Base-by-base conservation (phyloP, 495 filamentous ascomycete species). In the Hypoxylon perforatum region DNA sequence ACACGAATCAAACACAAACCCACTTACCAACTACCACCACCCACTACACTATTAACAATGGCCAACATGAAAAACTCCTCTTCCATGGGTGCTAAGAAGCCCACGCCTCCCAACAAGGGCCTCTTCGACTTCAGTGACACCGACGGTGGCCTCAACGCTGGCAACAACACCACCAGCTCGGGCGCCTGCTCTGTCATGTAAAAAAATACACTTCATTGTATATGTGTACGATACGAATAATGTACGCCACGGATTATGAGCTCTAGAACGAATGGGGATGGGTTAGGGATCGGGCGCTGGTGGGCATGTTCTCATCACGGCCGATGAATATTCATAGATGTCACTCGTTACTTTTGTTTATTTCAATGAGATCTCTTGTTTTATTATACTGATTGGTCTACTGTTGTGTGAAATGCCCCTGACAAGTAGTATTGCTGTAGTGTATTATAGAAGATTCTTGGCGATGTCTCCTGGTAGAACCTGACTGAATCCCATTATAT, bases 91-190 rank as follows among this genome's bases (percentile, higher is more conserved):
- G 17, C 59, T 0, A 54, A 59, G 45, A 69, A 69, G 66, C 60
- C 66, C 14, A 17, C 55, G 9, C 45, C 18, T 19, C 60, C 50
- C 12, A 64, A 45, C 36, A 69, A 69, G 60, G 66, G 66, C 1
- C 66, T 69, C 4, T 69, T 69, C 44, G 66, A 69, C 51, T 64
- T 71, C 54, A 56, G 61, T 69, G 57, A 63, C 33, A 42, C 57
- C 4, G 54, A 63, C 46, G 48, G 21, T 28, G 57, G 57, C 22
- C 49, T 64, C 23, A 12, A 55, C 50, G 7, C 36, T 9, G 30
- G 49, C 30, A 30, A 45, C n/a, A 33, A 30, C 22, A 15, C 46
- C 11, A 46, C 46, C 11, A 46, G 56, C 35, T 66, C 65, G 12
- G 59, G 42, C 17, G 21, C 2, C 7, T 69, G 66, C 56, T 51